A percentile compares a stretch with the other conserved stretches of the same genome.
Conservation (phyloP, 257 asterid species). For the Eucommia ulmoides region DNA sequence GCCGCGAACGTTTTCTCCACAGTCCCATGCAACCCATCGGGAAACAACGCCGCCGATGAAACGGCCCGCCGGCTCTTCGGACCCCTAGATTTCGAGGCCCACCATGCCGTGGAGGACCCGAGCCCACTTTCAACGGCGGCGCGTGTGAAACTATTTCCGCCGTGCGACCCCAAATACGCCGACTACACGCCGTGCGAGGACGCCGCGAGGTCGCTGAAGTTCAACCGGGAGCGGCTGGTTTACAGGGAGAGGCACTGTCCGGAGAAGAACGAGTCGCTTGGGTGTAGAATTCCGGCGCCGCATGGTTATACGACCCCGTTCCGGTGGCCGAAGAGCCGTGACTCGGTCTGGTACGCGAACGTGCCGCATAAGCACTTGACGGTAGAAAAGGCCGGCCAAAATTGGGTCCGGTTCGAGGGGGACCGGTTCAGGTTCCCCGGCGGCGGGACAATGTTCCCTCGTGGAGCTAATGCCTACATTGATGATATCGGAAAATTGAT, state of each 20-base stretch:
- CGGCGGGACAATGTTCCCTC: slow-evolving; percentile 97
- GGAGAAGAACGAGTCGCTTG: slow-evolving; percentile 31
- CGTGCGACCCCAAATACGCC: slow-evolving; percentile 38
- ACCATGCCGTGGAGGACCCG: slow-evolving; percentile 50
- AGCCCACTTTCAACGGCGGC: slow-evolving; percentile 22
- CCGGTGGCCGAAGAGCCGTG: slow-evolving; percentile 90
- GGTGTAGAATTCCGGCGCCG: slow-evolving; percentile 85
- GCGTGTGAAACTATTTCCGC: slow-evolving; percentile 39
- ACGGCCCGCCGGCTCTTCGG: neutral
- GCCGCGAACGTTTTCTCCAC: slow-evolving; percentile 18
- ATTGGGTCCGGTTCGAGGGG: slow-evolving; percentile 79
- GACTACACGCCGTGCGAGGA: slow-evolving; percentile 95
- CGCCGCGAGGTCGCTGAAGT: slow-evolving; percentile 41
- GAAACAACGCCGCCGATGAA: neutral
- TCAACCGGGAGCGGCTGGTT: slow-evolving; percentile 43
- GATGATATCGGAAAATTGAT: slow-evolving; percentile 72
- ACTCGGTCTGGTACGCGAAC: slow-evolving; percentile 71
- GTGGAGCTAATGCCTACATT: slow-evolving; percentile 85
- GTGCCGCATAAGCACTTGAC: slow-evolving; percentile 96
- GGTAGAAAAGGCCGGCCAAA: slow-evolving; percentile 90
- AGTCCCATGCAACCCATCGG: slow-evolving; percentile 27
- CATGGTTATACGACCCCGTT: slow-evolving; percentile 61
- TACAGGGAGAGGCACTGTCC: slow-evolving; percentile 89
- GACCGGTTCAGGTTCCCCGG: slow-evolving; percentile 91
- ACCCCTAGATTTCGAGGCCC: slow-evolving; percentile 49